Percentiles rank a stretch among this genome's conserved stretches.
Conservation (phyloP, 2,329 filamentous ascomycete species). For the Sclerotinia nivalis region DNA sequence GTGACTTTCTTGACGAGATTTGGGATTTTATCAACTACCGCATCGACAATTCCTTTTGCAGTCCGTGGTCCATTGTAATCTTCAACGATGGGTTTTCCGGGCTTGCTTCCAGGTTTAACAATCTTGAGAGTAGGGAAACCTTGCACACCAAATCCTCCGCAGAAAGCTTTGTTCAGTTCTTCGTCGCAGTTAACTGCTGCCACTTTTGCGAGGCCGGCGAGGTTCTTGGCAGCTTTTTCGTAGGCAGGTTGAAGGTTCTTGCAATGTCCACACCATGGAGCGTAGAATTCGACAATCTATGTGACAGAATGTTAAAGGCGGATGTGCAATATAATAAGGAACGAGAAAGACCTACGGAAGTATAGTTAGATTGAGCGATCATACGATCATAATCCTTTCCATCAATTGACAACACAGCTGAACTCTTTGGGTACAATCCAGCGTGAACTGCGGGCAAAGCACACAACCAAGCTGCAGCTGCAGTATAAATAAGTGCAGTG, state of each 20-base stretch:
- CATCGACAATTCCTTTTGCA: constrained; percentile 84
- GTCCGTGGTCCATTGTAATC: constrained; percentile 85
- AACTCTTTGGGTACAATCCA: constrained; percentile 81
- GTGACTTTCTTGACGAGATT: constrained; percentile 84
- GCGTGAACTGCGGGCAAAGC: constrained; percentile 61
- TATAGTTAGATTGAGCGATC: constrained; percentile 87
- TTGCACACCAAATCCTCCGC: constrained; percentile 80
- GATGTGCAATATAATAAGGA: constrained; percentile 21
- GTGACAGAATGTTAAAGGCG: constrained; percentile 23
- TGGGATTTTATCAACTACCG: constrained; percentile 82
- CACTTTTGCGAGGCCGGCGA: constrained; percentile 91
- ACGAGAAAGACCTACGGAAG: constrained; percentile 64
- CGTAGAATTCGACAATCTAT: constrained; percentile 81
- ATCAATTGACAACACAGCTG: constrained; percentile 81
- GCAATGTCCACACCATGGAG: constrained; percentile 97
- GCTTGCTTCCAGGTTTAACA: constrained; percentile 79
- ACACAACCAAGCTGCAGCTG: constrained; percentile 62
- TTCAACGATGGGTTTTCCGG: constrained; percentile 77
- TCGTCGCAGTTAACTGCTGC: constrained; percentile 95
- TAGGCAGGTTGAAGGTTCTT: constrained; percentile 93
- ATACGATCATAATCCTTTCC: constrained; percentile 76
- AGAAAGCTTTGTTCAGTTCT: constrained; percentile 86
- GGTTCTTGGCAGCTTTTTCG: constrained; percentile 86
- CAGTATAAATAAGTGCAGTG: constrained; percentile 53
- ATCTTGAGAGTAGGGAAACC: constrained; percentile 98